Conservation (phyloP, 139 green algal genomes). For the Pleodorina starrii region DNA sequence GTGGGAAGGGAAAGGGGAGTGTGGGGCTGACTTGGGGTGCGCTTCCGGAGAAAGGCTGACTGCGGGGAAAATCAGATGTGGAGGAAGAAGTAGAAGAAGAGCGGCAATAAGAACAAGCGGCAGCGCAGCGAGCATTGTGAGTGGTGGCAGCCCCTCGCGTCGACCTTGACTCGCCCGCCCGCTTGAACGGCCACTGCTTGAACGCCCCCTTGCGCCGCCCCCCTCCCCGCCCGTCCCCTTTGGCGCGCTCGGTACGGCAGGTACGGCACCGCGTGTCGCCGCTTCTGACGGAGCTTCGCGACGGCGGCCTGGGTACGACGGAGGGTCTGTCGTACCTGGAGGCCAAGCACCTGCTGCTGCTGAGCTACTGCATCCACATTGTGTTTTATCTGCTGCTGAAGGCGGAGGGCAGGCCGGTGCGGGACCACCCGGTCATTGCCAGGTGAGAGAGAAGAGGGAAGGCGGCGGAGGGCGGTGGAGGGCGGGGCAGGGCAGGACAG, state of each 20-base stretch:
- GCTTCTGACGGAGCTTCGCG: constrained; percentile 79
- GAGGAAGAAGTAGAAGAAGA: no score
- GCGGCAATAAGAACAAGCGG: no score
- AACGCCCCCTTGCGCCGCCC: no score
- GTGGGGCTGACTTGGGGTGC: no score
- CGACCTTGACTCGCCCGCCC: no score
- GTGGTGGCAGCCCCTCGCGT: no score
- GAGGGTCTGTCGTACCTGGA: constrained; percentile 96
- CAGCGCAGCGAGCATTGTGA: no score
- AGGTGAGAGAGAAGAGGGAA: constrained; percentile 43
- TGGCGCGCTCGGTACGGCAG: not conserved
- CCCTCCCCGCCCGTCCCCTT: no score
- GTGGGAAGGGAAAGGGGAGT: no score
- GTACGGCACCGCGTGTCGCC: constrained; percentile 75
- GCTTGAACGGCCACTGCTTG: no score
- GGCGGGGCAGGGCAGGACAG: not conserved
- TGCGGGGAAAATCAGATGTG: no score
- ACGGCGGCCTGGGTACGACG: constrained; percentile 81
- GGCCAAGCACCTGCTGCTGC: constrained; percentile 97
- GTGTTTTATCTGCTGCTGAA: constrained; percentile 98
- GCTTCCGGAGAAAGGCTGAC: no score
- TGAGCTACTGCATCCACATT: constrained; percentile 92
- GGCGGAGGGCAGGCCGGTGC: constrained; percentile 90
- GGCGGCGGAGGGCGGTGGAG: not conserved
- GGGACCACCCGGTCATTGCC: constrained; percentile 93